A percentile compares a stretch with the other conserved stretches of the same genome.
phyloP scores from a whole-genome alignment of 2,329 filamentous ascomycete genomes.

The Aureobasidium sp. region DNA sequence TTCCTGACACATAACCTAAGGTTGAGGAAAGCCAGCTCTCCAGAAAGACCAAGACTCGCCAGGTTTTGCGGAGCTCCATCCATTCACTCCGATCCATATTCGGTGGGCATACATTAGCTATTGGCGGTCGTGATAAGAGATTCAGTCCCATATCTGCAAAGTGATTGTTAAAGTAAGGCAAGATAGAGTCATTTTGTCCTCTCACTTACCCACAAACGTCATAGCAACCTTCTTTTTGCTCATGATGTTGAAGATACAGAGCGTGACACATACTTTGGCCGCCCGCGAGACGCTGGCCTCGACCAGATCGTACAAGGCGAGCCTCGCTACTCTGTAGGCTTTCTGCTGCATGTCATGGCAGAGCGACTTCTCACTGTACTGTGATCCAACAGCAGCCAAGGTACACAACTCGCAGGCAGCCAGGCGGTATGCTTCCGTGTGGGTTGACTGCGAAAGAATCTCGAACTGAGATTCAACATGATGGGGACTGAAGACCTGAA shows the following conservation, averaged over 20 bases:
- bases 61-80: background rate
- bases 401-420: conserved; percentile 8
- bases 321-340: conserved; percentile 1
- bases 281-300: background rate
- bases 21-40: conserved; percentile 13
- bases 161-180: background rate
- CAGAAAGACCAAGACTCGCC: conserved; percentile 10
- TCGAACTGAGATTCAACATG: background rate
- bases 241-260: conserved; percentile 8
- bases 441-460: background rate
- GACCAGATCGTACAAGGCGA: conserved; percentile 7
- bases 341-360: background rate
- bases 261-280: background rate
- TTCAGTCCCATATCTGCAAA: conserved; percentile 5
- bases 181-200: background rate
- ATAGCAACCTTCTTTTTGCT: conserved; percentile 13
- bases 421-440: background rate
- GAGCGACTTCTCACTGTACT: conserved; percentile 1
- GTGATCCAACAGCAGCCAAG: conserved; percentile 6
- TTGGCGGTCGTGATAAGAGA: background rate
- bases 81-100: background rate
- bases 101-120: background rate
- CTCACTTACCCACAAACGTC: conserved; percentile 6
- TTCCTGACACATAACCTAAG: conserved; percentile 5
- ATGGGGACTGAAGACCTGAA: background rate